Conservation (phyloP, 2,329 filamentous ascomycete genomes). For the Westerdykella ornata region DNA sequence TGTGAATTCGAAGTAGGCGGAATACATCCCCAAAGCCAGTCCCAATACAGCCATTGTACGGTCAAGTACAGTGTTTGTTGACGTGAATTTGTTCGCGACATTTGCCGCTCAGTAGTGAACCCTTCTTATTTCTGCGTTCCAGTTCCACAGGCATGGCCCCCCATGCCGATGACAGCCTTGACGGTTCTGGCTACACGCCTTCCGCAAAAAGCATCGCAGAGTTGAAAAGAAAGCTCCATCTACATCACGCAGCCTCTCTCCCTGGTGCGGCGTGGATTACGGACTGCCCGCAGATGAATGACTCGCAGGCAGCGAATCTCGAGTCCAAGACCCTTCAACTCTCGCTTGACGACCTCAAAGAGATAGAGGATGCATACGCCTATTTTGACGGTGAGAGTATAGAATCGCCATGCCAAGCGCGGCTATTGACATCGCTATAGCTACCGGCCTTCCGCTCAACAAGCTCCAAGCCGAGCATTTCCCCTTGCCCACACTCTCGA, state of each 20-base stretch:
- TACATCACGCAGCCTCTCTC: not conserved
- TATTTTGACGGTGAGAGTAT: slow-evolving; percentile 1
- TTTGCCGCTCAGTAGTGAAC: no score
- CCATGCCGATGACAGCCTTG: not conserved
- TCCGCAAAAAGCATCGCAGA: slow-evolving; percentile 1
- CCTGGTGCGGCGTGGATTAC: slow-evolving; percentile 1
- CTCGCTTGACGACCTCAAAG: slow-evolving; percentile 3
- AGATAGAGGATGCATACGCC: slow-evolving; percentile 2
- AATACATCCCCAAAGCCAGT: no score
- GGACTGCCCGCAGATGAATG: not conserved
- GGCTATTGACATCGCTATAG: not conserved
- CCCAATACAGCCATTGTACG: no score
- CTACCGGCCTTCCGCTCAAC: slow-evolving; percentile 2
- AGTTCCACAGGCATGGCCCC: not conserved
- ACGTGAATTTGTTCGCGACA: no score
- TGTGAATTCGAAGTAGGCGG: no score
- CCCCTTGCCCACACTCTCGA: slow-evolving; percentile 2
- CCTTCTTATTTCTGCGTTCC: not conserved
- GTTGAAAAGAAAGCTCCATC: slow-evolving; percentile 3
- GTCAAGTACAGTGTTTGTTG: no score
- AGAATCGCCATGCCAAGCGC: not conserved
- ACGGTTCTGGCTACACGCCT: slow-evolving; percentile 3
- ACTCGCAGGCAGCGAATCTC: not conserved
- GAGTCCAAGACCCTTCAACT: not conserved
- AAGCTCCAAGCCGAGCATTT: slow-evolving; percentile 2